Evolutionary conservation across 2,329 filamentous ascomycete species (phyloP).

Genomic region (Ceratocystis cacaofunesta): DNA sequence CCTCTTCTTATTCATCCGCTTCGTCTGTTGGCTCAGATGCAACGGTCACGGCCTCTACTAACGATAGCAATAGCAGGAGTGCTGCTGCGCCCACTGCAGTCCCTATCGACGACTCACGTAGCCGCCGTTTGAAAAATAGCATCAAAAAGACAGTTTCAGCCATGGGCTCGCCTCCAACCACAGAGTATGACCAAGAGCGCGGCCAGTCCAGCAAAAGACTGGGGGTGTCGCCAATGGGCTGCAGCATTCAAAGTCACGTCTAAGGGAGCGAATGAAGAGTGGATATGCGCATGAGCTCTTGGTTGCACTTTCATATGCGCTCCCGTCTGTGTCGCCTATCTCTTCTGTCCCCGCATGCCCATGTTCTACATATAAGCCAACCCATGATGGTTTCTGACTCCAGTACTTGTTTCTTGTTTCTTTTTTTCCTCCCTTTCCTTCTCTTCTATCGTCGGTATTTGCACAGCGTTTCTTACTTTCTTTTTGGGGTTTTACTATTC

Average conservation of each 20-base stretch:
- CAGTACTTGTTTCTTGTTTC: neutral
- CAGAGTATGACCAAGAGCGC: slow-evolving; percentile 16
- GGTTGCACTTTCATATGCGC: too few relatives aligned
- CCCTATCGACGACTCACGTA: slow-evolving; percentile 9
- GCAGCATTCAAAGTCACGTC: slow-evolving; percentile 14
- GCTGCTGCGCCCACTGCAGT: neutral
- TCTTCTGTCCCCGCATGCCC: neutral
- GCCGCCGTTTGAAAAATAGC: slow-evolving; percentile 13
- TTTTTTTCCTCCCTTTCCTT: neutral
- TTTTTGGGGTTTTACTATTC: neutral
- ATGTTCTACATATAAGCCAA: neutral
- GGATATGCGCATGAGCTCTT: neutral
- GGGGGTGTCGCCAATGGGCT: slow-evolving; percentile 16
- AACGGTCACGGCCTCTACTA: neutral
- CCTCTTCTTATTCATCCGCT: neutral
- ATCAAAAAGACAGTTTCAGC: slow-evolving; percentile 18
- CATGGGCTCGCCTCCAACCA: slow-evolving; percentile 18
- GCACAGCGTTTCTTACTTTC: neutral
- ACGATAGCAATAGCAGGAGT: too few relatives aligned
- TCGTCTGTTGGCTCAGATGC: neutral
- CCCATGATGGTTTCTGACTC: neutral
- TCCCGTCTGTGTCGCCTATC: neutral
- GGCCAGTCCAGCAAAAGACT: slow-evolving; percentile 16
- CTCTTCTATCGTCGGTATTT: neutral
- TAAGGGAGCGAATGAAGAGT: neutral